These are phyloP conservation scores for Astrothelium subdiscretum DNA, from an alignment of 495 filamentous ascomycete genomes.

Conservation along the genomic window DNA sequence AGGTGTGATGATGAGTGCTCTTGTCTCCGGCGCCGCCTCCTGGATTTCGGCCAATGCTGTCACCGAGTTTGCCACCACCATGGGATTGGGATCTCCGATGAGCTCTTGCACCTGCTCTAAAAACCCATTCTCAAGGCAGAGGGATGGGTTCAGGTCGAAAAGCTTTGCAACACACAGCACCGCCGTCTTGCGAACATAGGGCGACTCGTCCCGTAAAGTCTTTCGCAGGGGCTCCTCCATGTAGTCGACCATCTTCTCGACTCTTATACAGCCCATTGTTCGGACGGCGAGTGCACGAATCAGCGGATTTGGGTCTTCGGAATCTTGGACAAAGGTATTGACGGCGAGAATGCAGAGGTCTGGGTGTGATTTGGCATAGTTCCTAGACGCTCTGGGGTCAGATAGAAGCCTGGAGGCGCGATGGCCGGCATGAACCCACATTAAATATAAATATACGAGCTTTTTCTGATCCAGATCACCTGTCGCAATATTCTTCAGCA, in stretches of 20 bases:
- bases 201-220: conserved; percentile 91
- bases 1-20: conserved; percentile 68
- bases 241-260: conserved; percentile 99
- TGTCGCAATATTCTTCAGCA: conserved; percentile 98
- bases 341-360: conserved; percentile 98
- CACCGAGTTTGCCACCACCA: conserved; percentile 97
- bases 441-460: conserved; percentile 95
- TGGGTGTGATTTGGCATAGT: conserved; percentile 98
- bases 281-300: conserved; percentile 90
- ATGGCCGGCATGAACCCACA: conserved; percentile 44
- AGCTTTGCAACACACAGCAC: conserved; percentile 97
- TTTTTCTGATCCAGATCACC: conserved; percentile 97
- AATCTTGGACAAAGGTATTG: conserved; percentile 98
- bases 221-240: conserved; percentile 98
- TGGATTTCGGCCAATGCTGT: conserved; percentile 86
- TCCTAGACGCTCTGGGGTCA: conserved; percentile 46
- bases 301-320: conserved; percentile 95
- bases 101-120: conserved; percentile 90
- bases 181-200: conserved; percentile 96
- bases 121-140: conserved; percentile 96
- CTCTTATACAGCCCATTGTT: conserved; percentile 98
- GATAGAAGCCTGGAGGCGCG: not conserved
- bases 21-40: conserved; percentile 82
- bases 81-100: conserved; percentile 95
- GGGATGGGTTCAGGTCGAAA: conserved; percentile 80